Base-by-base conservation (phyloP, 306 rosid species). In the Vachellia collinsii region DNA sequence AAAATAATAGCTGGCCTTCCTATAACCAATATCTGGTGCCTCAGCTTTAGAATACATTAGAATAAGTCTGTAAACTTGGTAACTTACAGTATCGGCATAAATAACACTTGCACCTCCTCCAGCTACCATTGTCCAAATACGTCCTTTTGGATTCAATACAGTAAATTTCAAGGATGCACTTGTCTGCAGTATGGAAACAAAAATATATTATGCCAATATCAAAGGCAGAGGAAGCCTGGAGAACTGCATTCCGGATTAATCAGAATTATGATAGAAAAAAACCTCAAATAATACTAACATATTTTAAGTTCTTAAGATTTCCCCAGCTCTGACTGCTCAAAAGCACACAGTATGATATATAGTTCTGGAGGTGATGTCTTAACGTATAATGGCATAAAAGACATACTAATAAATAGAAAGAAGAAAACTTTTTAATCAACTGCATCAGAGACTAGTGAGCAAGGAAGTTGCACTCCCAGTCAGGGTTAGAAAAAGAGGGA, bases 41-140 rank as follows among this genome's bases (percentile, higher is more conserved):
- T 48, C 25, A n/a, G 25, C 61, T 3, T 54, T 54, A 54, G 61
- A 11, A n/a, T 54, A 54, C 11, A 54, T 56, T 8, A 20, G 29
- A 8, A 56, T 56, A 3, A 20, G 34, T 56, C 34, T 13, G n/a
- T 20, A n/a, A 56, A 56, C 25, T 56, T n/a, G 34, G 63, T 20
- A 56, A 20, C 63, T 56, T 8, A 56, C 63, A 8, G 34, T 56
- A 56, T 56, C 63, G 4, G 34, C 63, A n/a, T 56, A 20, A 20
- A n/a, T 56, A 56, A 56, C 63, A 56, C 63, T 56, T 56, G 63
- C 63, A 56, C 63, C 63, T 56, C 34, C 63, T 56, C 63, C 63
- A 56, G 63, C 63, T 9, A 20, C 63, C 63, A 56, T 56, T n/a
- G 63, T 56, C 63, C 63, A 56, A 56, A 56, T 56, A 56, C 34